These are phyloP conservation scores for Alliaria petiolata DNA, from an alignment of 345 rosid genomes.

Conservation along the genomic window DNA sequence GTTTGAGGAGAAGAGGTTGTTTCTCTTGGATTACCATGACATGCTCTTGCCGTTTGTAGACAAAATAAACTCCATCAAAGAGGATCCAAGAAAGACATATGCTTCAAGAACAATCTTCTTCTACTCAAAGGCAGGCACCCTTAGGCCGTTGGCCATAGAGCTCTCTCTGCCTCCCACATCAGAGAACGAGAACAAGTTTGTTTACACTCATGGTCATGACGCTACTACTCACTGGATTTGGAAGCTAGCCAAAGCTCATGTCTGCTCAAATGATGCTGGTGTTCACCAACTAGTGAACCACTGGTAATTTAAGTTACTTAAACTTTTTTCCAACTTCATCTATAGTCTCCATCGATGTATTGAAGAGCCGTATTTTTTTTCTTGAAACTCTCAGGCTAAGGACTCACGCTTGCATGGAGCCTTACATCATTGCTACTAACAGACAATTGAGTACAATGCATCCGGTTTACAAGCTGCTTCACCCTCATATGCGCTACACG, in stretches of 20 bases:
- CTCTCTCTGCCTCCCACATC: constrained; percentile 72
- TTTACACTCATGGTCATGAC: constrained; percentile 72
- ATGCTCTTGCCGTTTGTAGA: constrained; percentile 71
- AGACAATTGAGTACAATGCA: constrained; percentile 88
- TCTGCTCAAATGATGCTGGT: constrained; percentile 82
- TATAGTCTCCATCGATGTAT: background rate
- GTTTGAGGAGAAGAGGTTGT: constrained; percentile 74
- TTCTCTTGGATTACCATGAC: constrained; percentile 83
- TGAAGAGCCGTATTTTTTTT: no score
- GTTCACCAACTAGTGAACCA: constrained; percentile 93
- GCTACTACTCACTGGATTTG: constrained; percentile 89
- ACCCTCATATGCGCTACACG: constrained; percentile 93
- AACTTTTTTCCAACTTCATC: background rate
- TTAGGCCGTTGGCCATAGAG: constrained; percentile 82
- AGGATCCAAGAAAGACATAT: constrained; percentile 58
- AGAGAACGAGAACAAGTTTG: constrained; percentile 47
- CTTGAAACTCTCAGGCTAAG: constrained; percentile 53
- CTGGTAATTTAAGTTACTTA: constrained; percentile 48
- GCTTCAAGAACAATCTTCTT: constrained; percentile 81
- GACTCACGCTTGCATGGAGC: constrained; percentile 94
- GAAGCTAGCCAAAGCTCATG: constrained; percentile 97
- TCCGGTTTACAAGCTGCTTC: constrained; percentile 78
- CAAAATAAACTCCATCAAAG: constrained; percentile 64
- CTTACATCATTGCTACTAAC: constrained; percentile 81
- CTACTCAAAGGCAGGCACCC: constrained; percentile 37